Evolutionary conservation across 805 yeast genomes (phyloP).

Genomic region (Novakomyces olei): DNA sequence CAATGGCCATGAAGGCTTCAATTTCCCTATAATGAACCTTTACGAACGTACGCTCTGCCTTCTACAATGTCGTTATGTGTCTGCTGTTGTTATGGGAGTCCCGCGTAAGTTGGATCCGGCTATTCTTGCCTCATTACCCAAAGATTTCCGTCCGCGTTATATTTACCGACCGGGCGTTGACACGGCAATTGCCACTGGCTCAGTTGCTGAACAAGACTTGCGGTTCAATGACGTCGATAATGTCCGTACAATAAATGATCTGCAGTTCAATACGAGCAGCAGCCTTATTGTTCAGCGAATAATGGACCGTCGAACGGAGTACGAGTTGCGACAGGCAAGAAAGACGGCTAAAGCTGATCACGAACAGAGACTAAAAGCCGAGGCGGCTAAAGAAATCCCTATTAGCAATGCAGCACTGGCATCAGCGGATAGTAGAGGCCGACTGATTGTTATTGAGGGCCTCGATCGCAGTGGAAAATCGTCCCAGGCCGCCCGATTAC

Average conservation of each 20-base stretch:
- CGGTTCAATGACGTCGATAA: slow-evolving; percentile 21
- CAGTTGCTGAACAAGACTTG: slow-evolving; percentile 8
- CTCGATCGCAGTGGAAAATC: slow-evolving; percentile 88
- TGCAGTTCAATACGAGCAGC: slow-evolving; percentile 34
- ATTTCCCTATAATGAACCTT: slow-evolving; percentile 68
- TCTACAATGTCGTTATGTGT: slow-evolving; percentile 40
- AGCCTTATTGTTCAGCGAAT: slow-evolving; percentile 58
- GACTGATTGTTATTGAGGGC: slow-evolving; percentile 69
- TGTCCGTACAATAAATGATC: slow-evolving; percentile 20
- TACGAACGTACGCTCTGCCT: slow-evolving; percentile 74
- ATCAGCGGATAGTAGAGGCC: slow-evolving; percentile 38
- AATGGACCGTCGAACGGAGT: slow-evolving; percentile 38
- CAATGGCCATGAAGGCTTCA: slow-evolving; percentile 15
- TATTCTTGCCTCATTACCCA: slow-evolving; percentile 21
- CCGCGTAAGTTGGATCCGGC: slow-evolving; percentile 28
- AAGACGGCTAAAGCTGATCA: slow-evolving; percentile 61
- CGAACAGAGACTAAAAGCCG: slow-evolving; percentile 19
- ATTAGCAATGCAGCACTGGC: too few relatives aligned
- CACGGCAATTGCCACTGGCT: not conserved
- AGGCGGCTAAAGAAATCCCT: not conserved
- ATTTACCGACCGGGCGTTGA: slow-evolving; percentile 37
- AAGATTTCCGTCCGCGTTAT: slow-evolving; percentile 16
- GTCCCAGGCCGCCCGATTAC: slow-evolving; percentile 40
- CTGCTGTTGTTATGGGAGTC: slow-evolving; percentile 46
- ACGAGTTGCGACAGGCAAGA: slow-evolving; percentile 66